phyloP scores from a whole-genome alignment of 768 basidiomycete genomes.

The Leccinellum albellum region DNA sequence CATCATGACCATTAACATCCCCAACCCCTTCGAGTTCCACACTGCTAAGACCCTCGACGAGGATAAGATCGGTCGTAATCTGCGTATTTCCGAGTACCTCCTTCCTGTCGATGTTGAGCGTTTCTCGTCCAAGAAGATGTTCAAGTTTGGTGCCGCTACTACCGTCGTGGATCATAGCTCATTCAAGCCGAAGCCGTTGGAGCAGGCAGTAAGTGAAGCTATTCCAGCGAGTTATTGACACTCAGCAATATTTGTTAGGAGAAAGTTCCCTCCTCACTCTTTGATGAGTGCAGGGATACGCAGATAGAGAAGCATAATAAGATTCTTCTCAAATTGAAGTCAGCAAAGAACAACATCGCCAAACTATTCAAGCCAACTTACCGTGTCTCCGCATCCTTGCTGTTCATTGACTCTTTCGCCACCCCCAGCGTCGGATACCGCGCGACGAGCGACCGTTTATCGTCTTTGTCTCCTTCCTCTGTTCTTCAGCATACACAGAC shows the following conservation, averaged over 20 bases:
- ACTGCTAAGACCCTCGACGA: background rate
- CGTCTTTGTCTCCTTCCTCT: background rate
- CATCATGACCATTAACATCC: conserved; percentile 11
- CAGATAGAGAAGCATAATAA: conserved; percentile 4
- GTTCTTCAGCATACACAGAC: background rate
- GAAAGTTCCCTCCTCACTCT: background rate
- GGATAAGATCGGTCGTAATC: background rate
- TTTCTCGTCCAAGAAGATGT: conserved; percentile 1
- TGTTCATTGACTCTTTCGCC: background rate
- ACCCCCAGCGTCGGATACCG: background rate
- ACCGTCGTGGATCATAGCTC: background rate
- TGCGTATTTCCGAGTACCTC: background rate
- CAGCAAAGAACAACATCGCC: conserved; percentile 10
- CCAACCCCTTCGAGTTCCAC: conserved; percentile 14
- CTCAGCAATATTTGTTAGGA: background rate
- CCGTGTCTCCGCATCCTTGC: background rate
- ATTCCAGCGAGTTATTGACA: background rate
- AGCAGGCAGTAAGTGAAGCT: conserved; percentile 3
- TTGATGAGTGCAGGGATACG: background rate
- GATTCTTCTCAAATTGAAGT: conserved; percentile 10
- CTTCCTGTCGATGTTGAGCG: background rate
- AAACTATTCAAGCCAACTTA: conserved; percentile 14
- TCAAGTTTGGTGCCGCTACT: conserved; percentile 7
- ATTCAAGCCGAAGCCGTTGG: background rate
- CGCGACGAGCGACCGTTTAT: background rate